These are phyloP conservation scores for Tetratostichococcus sp. DNA, from an alignment of 139 green algal genomes.

Conservation along the genomic window DNA sequence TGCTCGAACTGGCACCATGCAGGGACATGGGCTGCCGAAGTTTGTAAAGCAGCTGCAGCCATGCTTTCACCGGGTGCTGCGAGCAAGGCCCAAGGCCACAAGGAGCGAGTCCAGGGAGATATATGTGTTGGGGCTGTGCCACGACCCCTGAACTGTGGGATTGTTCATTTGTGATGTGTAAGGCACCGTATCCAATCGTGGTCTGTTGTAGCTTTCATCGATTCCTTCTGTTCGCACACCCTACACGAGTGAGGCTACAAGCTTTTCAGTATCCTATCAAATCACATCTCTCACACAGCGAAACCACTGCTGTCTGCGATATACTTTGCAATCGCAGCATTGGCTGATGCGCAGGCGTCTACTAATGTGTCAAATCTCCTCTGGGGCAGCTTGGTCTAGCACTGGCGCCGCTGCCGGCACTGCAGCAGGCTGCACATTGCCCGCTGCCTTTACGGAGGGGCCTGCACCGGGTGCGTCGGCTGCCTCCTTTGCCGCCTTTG, in stretches of 20 bases:
- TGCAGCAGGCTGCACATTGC: not conserved
- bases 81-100: slow-evolving; percentile 37
- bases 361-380: not conserved
- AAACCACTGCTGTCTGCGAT: no score
- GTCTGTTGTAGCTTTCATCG: no score
- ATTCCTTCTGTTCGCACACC: no score
- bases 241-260: no score
- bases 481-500: not conserved
- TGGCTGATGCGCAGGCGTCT: no score
- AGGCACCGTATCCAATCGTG: no score
- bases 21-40: slow-evolving; percentile 59
- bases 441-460: not conserved
- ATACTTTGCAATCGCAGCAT: no score
- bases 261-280: no score
- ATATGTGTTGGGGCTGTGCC: slow-evolving; percentile 30
- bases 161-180: no score
- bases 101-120: slow-evolving; percentile 51
- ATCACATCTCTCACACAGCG: no score
- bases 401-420: no score
- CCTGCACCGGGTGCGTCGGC: not conserved
- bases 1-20: no score
- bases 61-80: slow-evolving; percentile 65
- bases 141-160: not conserved
- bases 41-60: slow-evolving; percentile 60
- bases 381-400: not conserved